Evolutionary conservation across 2,329 filamentous ascomycete species (phyloP).

Genomic region (Ophiocordyceps camponoti-floridani): DNA sequence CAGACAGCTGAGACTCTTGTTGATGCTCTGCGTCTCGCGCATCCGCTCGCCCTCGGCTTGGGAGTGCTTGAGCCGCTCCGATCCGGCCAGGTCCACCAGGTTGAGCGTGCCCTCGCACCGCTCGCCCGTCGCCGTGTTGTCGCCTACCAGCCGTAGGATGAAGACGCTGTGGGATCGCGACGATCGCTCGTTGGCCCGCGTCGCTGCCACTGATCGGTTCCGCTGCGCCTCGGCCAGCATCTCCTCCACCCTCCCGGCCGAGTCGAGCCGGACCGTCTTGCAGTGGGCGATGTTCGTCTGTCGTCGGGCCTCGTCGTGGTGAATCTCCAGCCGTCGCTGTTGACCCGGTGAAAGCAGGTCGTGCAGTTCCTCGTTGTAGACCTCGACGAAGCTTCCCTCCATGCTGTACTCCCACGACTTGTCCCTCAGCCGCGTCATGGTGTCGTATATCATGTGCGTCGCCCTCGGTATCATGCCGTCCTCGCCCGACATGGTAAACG

Average conservation of each 20-base stretch:
- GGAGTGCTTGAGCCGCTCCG: conserved; percentile 75
- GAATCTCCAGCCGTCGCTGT: conserved; percentile 61
- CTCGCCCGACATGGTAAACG: conserved; percentile 77
- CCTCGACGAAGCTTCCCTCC: conserved; percentile 89
- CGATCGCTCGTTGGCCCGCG: conserved; percentile 91
- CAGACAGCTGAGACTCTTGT: conserved; percentile 79
- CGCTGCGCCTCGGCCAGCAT: conserved; percentile 67
- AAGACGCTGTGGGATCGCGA: conserved; percentile 94
- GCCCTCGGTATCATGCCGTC: conserved; percentile 94
- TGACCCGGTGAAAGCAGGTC: conserved; percentile 48
- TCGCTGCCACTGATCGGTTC: conserved; percentile 85
- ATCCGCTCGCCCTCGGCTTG: conserved; percentile 72
- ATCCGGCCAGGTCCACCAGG: conserved; percentile 86
- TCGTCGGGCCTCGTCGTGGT: conserved; percentile 67
- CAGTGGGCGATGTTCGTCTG: conserved; percentile 71
- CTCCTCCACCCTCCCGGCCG: conserved; percentile 58
- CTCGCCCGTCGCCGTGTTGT: conserved; percentile 61
- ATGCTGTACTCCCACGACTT: conserved; percentile 92
- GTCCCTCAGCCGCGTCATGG: conserved; percentile 63
- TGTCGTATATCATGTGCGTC: conserved; percentile 84
- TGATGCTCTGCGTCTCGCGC: conserved; percentile 94
- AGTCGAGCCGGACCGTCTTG: conserved; percentile 59
- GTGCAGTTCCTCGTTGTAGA: conserved; percentile 95
- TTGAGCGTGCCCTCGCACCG: conserved; percentile 86
- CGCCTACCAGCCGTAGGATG: conserved; percentile 61